These are phyloP conservation scores for Epichloe brachyelytri DNA, from an alignment of 2,329 filamentous ascomycete genomes.

Conservation along the genomic window DNA sequence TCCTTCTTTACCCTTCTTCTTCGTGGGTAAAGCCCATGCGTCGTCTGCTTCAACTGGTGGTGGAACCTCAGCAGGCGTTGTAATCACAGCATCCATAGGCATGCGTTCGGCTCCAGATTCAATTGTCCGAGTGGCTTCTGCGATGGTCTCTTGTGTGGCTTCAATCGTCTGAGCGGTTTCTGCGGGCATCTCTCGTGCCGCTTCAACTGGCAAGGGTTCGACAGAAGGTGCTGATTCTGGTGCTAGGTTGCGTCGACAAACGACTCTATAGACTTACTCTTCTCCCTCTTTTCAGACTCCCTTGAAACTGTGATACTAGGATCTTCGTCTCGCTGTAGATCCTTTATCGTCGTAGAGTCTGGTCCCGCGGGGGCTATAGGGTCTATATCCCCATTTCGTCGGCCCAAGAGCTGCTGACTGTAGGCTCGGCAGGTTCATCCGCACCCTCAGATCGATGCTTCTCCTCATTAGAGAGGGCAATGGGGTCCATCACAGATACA, in stretches of 20 bases:
- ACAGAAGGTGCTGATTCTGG: background rate
- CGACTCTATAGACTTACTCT: constrained; percentile 6
- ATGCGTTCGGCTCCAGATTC: background rate
- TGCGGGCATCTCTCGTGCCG: background rate
- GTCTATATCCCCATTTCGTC: constrained; percentile 7
- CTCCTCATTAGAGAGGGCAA: background rate
- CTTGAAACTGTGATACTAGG: constrained; percentile 24
- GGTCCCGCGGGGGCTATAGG: background rate
- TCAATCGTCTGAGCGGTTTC: background rate
- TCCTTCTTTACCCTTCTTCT: constrained; percentile 5
- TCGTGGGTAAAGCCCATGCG: constrained; percentile 1
- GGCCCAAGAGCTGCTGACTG: constrained; percentile 6
- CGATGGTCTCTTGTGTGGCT: no score
- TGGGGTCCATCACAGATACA: background rate
- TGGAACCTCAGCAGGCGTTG: background rate
- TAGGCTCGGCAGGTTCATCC: background rate
- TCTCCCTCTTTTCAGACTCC: constrained; percentile 28
- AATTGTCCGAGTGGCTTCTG: background rate
- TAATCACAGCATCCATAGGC: background rate
- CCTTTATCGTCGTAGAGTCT: background rate
- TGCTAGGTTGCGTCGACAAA: background rate
- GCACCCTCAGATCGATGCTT: background rate
- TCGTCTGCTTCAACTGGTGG: background rate
- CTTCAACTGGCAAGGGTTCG: background rate
- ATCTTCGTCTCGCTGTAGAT: constrained; percentile 8